Evolutionary conservation across 208 protist genomes (phyloP).

Genomic region (Crithidia brevicula): DNA sequence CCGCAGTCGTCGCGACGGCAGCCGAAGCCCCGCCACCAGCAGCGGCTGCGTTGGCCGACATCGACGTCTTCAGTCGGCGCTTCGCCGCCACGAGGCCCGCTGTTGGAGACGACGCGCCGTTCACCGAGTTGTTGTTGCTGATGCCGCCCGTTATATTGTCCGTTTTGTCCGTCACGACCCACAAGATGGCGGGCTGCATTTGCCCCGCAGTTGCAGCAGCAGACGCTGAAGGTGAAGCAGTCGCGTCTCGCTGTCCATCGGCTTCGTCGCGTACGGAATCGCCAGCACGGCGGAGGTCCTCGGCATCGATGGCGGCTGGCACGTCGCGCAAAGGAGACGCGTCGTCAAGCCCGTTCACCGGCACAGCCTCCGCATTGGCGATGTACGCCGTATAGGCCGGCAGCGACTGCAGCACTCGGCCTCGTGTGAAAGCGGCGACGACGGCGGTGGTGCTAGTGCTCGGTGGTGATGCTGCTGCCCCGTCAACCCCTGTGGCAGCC

Average conservation of each 20-base stretch:
- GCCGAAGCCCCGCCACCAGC: neutral
- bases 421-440: slow-evolving; percentile 46
- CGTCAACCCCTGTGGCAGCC: neutral
- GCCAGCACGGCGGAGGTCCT: neutral
- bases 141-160: slow-evolving; percentile 2
- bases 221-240: neutral
- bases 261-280: neutral
- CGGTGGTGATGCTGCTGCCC: neutral
- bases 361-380: slow-evolving; percentile 41
- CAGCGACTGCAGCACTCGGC: slow-evolving; percentile 57
- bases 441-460: neutral
- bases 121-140: slow-evolving; percentile 3
- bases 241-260: neutral
- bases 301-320: slow-evolving; percentile 40
- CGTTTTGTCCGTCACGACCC: slow-evolving; percentile 34
- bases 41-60: neutral
- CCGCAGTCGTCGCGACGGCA: neutral
- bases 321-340: slow-evolving; percentile 64
- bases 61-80: slow-evolving; percentile 32
- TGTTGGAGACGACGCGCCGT: neutral
- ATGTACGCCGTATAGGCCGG: slow-evolving; percentile 72
- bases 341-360: slow-evolving; percentile 41
- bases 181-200: slow-evolving; percentile 28
- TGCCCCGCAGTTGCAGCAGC: neutral
- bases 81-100: slow-evolving; percentile 15